Percentiles rank a stretch among this genome's conserved stretches.
These are phyloP conservation scores for Pinus taeda DNA, from an alignment of 75 land plant species.

Conservation along the genomic window DNA sequence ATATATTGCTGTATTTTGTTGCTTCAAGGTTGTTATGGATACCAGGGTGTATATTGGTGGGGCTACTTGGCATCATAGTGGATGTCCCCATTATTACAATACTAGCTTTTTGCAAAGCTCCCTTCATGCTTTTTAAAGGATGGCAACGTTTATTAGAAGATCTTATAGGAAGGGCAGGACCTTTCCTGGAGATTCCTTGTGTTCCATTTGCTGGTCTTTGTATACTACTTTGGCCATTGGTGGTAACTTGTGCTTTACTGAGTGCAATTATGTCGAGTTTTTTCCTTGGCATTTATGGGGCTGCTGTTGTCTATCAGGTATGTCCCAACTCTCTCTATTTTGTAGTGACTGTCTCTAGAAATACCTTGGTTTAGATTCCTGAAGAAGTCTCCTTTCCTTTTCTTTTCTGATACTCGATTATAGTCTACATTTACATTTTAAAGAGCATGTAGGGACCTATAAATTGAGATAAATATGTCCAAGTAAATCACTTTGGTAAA, in stretches of 20 bases:
- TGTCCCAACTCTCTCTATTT: not conserved
- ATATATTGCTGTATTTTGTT: slow-evolving; percentile 1
- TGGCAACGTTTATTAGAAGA: slow-evolving; percentile 77
- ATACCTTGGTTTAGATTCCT: not conserved
- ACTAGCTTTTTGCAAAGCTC: slow-evolving; percentile 76
- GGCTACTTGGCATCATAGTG: slow-evolving; percentile 48
- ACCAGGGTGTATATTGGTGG: slow-evolving; percentile 63
- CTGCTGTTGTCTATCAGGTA: slow-evolving; percentile 85
- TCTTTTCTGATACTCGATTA: not conserved
- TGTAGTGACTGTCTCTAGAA: not conserved
- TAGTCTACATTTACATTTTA: not conserved
- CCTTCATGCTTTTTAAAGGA: slow-evolving; percentile 84
- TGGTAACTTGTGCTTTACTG: slow-evolving; percentile 53
- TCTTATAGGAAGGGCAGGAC: slow-evolving; percentile 77
- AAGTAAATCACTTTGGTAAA: too few species aligned
- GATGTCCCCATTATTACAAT: slow-evolving; percentile 59
- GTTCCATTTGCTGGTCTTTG: slow-evolving; percentile 96
- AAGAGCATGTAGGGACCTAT: not conserved
- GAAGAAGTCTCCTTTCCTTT: not conserved
- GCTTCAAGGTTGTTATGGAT: slow-evolving; percentile 45
- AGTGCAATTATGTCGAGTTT: slow-evolving; percentile 58
- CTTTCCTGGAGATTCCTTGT: slow-evolving; percentile 84
- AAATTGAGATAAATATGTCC: slow-evolving; percentile 4
- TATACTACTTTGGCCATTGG: slow-evolving; percentile 85
- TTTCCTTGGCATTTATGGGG: slow-evolving; percentile 67